These are phyloP conservation scores for Phlyctochytrium bullatum DNA, from an alignment of 192 early-diverging fungal species.

Conservation along the genomic window DNA sequence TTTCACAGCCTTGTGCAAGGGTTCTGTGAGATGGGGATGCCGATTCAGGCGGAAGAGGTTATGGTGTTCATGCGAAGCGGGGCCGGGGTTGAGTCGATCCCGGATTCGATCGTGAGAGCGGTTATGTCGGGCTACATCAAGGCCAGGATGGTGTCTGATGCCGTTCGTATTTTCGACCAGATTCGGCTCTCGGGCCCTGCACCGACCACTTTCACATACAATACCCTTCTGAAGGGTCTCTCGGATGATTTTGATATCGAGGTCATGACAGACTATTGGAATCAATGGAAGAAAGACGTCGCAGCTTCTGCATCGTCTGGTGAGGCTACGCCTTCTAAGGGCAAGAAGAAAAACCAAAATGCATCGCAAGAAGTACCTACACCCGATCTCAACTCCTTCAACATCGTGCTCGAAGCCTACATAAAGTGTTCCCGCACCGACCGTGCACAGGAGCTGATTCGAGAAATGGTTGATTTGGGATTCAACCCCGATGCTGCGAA, in stretches of 20 bases:
- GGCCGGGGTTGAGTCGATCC: not conserved
- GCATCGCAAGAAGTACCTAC: not conserved
- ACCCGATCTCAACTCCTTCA: constrained; percentile 24
- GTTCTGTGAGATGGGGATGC: constrained; percentile 11
- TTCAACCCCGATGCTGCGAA: constrained; percentile 5
- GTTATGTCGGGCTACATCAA: constrained; percentile 26
- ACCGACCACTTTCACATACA: constrained; percentile 15
- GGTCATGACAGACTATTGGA: constrained; percentile 14
- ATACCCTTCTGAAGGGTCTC: constrained; percentile 27
- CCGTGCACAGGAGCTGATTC: constrained; percentile 12
- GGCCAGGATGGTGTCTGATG: constrained; percentile 17
- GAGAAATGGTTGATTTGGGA: constrained; percentile 17
- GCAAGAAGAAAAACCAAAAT: too few relatives aligned
- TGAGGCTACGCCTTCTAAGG: not conserved
- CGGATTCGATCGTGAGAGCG: constrained; percentile 7
- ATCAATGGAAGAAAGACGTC: constrained; percentile 15
- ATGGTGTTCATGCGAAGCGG: constrained; percentile 11
- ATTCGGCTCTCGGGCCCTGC: constrained; percentile 16
- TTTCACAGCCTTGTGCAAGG: constrained; percentile 27
- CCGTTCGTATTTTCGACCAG: constrained; percentile 25
- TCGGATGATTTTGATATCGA: constrained; percentile 21
- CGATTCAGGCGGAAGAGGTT: constrained; percentile 20
- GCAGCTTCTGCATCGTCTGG: not conserved
- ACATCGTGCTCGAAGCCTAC: constrained; percentile 28
- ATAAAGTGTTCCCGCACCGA: constrained; percentile 16